phyloP scores from a whole-genome alignment of 2,329 filamentous ascomycete genomes.

The Zalaria obscura region DNA sequence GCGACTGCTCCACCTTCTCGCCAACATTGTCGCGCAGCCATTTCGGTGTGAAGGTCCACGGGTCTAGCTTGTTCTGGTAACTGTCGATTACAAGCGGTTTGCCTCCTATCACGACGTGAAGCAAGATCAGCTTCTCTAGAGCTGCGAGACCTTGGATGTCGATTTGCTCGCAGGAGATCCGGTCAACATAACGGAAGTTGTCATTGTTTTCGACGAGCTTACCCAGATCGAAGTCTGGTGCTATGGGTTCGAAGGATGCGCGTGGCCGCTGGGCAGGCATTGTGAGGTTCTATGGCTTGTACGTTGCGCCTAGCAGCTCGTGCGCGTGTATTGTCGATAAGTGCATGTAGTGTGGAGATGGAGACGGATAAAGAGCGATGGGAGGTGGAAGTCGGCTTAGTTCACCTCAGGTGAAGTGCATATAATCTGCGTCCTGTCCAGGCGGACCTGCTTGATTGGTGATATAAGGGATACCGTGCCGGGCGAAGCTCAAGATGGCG shows the following conservation, averaged over 20 bases:
- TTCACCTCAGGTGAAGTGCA: too few species aligned
- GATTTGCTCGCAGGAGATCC: conserved; percentile 67
- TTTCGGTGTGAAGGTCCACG: conserved; percentile 59
- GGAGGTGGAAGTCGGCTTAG: too few species aligned
- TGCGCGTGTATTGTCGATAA: too few species aligned
- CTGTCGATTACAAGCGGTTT: conserved; percentile 85
- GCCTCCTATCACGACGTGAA: conserved; percentile 73
- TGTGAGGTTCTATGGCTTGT: neutral
- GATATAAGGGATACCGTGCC: too few species aligned
- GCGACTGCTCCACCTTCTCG: conserved; percentile 71
- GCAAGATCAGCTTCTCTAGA: conserved; percentile 72
- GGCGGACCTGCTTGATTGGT: too few species aligned
- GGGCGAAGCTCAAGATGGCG: too few species aligned
- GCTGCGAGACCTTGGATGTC: conserved; percentile 59
- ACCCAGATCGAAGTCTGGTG: conserved; percentile 68
- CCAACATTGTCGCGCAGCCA: conserved; percentile 73
- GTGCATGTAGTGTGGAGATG: too few species aligned
- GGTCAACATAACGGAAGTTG: conserved; percentile 78
- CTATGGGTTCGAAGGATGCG: conserved; percentile 82
- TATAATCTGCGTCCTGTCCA: too few species aligned
- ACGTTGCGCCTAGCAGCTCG: too few species aligned
- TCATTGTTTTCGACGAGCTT: conserved; percentile 60
- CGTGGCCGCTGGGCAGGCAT: conserved; percentile 74
- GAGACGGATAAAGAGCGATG: too few species aligned
- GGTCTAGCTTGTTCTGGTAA: conserved; percentile 63